phyloP scores from a whole-genome alignment of 257 asterid species.

The Buddleja alternifolia region DNA sequence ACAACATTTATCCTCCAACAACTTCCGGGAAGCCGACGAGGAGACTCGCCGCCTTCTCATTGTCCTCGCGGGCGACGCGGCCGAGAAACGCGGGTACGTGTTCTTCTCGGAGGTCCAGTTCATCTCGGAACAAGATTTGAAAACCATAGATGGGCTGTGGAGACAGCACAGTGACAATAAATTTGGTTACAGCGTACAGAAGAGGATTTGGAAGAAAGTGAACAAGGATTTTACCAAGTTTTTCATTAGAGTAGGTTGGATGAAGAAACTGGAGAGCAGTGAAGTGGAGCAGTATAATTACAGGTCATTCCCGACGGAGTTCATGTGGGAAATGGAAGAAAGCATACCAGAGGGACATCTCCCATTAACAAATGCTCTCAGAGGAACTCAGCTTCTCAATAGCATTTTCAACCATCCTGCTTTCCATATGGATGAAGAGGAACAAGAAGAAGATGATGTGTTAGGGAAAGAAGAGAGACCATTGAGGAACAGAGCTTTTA shows the following conservation, averaged over 20 bases:
- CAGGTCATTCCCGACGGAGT: slow-evolving; percentile 78
- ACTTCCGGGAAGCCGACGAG: slow-evolving; percentile 88
- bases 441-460: slow-evolving; percentile 30
- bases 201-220: slow-evolving; percentile 61
- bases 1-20: slow-evolving; percentile 45
- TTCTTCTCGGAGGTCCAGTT: slow-evolving; percentile 94
- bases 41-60: slow-evolving; percentile 91
- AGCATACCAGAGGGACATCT: slow-evolving; percentile 75
- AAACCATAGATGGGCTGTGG: slow-evolving; percentile 76
- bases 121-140: slow-evolving; percentile 57
- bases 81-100: slow-evolving; percentile 76
- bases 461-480: slow-evolving; percentile 30
- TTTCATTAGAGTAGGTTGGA: slow-evolving; percentile 79
- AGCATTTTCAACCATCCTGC: slow-evolving; percentile 73
- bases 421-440: slow-evolving; percentile 45
- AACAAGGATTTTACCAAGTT: slow-evolving; percentile 61
- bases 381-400: slow-evolving; percentile 76
- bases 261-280: slow-evolving; percentile 70
- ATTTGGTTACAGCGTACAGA: slow-evolving; percentile 89
- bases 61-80: slow-evolving; percentile 82
- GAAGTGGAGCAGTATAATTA: slow-evolving; percentile 84
- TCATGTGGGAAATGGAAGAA: slow-evolving; percentile 69
- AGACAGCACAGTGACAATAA: slow-evolving; percentile 51
- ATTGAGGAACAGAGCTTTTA: slow-evolving; percentile 38
- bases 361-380: slow-evolving; percentile 85